A percentile compares a stretch with the other conserved stretches of the same genome.
phyloP scores from a whole-genome alignment of 345 rosid species.

The Ricinus communis region DNA sequence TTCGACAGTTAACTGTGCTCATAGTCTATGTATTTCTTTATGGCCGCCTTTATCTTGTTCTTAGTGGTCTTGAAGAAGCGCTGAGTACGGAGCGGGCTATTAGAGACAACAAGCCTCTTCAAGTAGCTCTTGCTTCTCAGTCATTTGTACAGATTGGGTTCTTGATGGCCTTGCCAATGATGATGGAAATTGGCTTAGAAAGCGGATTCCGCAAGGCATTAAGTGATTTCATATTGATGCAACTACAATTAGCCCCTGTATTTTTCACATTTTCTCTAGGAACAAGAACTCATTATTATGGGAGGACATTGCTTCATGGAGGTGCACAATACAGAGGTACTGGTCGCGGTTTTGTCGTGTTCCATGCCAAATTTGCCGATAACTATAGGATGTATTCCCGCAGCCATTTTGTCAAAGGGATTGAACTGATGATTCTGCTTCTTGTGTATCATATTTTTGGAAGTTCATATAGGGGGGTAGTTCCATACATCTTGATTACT shows the following conservation, averaged over 20 bases:
- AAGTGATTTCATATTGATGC: slow-evolving; percentile 94
- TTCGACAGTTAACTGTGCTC: slow-evolving; percentile 84
- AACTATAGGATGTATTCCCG: slow-evolving; percentile 95
- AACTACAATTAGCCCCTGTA: slow-evolving; percentile 89
- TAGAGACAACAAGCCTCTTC: slow-evolving; percentile 90
- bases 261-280: slow-evolving; percentile 99
- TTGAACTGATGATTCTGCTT: slow-evolving; percentile 92
- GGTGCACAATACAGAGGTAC: slow-evolving; percentile 94
- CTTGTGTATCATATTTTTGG: slow-evolving; percentile 85
- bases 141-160: slow-evolving; percentile 95
- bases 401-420: slow-evolving; percentile 96
- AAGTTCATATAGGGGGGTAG: slow-evolving; percentile 71
- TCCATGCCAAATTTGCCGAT: slow-evolving; percentile 98
- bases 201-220: slow-evolving; percentile 93
- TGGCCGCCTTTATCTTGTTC: slow-evolving; percentile 95
- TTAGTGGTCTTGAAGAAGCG: slow-evolving; percentile 91
- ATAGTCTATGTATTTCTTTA: slow-evolving; percentile 93
- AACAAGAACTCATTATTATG: slow-evolving; percentile 94
- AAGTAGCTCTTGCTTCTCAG: slow-evolving; percentile 98
- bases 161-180: slow-evolving; percentile 96
- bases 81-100: slow-evolving; percentile 65
- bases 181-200: slow-evolving; percentile 98
- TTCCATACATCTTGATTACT: slow-evolving; percentile 89
- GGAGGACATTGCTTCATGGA: slow-evolving; percentile 94
- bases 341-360: slow-evolving; percentile 97